A percentile compares a stretch with the other conserved stretches of the same genome.
phyloP scores from a whole-genome alignment of 257 asterid genomes.

The Gardenia jasminoides region DNA sequence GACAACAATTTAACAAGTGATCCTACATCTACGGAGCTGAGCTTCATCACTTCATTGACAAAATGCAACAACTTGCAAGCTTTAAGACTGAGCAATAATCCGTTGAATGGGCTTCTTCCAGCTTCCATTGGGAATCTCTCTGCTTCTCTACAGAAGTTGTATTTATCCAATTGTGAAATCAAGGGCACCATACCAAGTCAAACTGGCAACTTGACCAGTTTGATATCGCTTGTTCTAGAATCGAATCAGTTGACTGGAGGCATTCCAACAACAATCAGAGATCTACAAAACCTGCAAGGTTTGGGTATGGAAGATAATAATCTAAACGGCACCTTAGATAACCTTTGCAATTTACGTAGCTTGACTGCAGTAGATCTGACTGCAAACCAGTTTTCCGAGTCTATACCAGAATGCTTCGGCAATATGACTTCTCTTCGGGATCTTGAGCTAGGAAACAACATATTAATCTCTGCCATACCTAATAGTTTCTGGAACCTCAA shows the following conservation, averaged over 20 bases:
- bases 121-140: background rate
- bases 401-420: background rate
- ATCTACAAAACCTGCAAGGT: conserved; percentile 14
- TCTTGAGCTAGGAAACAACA: background rate
- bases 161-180: background rate
- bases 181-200: background rate
- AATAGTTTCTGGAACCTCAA: background rate
- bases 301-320: conserved; percentile 2
- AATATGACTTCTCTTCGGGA: background rate
- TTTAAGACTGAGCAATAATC: background rate
- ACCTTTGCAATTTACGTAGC: background rate
- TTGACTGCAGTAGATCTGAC: background rate
- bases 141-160: background rate
- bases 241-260: no score
- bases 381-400: background rate
- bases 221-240: no score
- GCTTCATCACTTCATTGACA: background rate
- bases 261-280: background rate
- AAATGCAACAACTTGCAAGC: background rate
- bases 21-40: background rate
- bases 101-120: conserved; percentile 18
- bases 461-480: background rate
- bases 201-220: background rate
- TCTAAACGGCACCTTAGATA: background rate
- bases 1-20: background rate